Conservation (phyloP, 257 asterid species). For the Fraxinus cuspidata region DNA sequence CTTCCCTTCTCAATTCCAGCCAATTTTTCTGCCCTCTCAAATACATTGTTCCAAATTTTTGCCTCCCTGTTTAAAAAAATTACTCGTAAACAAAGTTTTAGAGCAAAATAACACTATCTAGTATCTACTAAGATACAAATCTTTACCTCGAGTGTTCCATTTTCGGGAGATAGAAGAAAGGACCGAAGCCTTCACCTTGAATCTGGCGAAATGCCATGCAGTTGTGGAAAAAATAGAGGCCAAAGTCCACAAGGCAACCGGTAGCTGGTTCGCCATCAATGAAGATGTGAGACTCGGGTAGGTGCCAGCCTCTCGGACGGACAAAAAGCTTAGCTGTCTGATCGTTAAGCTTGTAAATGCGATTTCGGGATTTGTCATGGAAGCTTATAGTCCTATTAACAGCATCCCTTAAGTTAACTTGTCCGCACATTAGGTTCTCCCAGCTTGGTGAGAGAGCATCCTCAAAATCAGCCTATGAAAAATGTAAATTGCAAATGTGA, state of each 20-base stretch:
- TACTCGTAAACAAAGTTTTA: neutral
- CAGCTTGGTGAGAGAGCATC: conserved; percentile 92
- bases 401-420: conserved; percentile 80
- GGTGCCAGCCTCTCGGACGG: conserved; percentile 97
- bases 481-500: neutral
- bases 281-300: conserved; percentile 86
- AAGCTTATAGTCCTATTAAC: conserved; percentile 78
- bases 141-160: conserved; percentile 86
- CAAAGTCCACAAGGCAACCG: conserved; percentile 84
- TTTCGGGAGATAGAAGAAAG: conserved; percentile 93
- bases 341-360: conserved; percentile 74
- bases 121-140: neutral
- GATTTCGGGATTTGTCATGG: conserved; percentile 74
- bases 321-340: conserved; percentile 85
- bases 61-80: conserved; percentile 68
- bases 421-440: conserved; percentile 90
- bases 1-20: conserved; percentile 78
- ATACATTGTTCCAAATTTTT: conserved; percentile 80
- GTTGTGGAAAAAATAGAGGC: conserved; percentile 89
- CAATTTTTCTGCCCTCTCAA: conserved; percentile 68
- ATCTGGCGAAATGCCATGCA: conserved; percentile 54
- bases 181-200: conserved; percentile 83
- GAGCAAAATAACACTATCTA: neutral
- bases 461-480: conserved; percentile 85
- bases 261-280: conserved; percentile 88